phyloP scores from a whole-genome alignment of 805 yeast genomes.

The Clavispora asparagi region DNA sequence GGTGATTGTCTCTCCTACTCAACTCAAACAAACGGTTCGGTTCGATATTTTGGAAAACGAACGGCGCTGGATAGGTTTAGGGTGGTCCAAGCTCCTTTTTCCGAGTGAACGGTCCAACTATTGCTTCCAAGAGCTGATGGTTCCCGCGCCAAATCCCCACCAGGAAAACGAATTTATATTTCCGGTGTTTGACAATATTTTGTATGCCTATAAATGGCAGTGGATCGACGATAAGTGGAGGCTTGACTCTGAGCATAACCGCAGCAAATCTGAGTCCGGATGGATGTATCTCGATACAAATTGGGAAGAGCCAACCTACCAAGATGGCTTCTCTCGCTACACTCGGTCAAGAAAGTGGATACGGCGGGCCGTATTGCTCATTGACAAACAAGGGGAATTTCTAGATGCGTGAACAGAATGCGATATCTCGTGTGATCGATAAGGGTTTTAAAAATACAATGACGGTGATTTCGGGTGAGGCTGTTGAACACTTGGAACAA shows the following conservation, averaged over 20 bases:
- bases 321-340: constrained; percentile 45
- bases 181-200: constrained; percentile 37
- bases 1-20: constrained; percentile 34
- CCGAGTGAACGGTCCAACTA: constrained; percentile 50
- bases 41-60: constrained; percentile 54
- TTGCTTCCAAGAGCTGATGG: constrained; percentile 37
- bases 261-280: constrained; percentile 36
- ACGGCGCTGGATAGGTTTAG: constrained; percentile 58
- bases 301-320: constrained; percentile 39
- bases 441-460: no score
- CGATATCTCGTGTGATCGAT: no score
- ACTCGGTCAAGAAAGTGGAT: constrained; percentile 51
- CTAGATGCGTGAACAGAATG: constrained; percentile 1
- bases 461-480: no score
- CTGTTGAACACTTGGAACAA: no score
- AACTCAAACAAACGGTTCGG: constrained; percentile 41
- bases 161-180: constrained; percentile 31
- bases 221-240: constrained; percentile 55
- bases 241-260: constrained; percentile 37
- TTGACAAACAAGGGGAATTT: constrained; percentile 15
- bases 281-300: constrained; percentile 52
- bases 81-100: constrained; percentile 48
- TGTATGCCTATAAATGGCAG: constrained; percentile 43
- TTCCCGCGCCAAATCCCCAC: constrained; percentile 22
- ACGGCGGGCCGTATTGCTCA: constrained; percentile 38